Evolutionary conservation across 129 eudicot genomes (phyloP), one percentile per base, ranked within the genome.

Genomic region (Saussurea involucrata): DNA sequence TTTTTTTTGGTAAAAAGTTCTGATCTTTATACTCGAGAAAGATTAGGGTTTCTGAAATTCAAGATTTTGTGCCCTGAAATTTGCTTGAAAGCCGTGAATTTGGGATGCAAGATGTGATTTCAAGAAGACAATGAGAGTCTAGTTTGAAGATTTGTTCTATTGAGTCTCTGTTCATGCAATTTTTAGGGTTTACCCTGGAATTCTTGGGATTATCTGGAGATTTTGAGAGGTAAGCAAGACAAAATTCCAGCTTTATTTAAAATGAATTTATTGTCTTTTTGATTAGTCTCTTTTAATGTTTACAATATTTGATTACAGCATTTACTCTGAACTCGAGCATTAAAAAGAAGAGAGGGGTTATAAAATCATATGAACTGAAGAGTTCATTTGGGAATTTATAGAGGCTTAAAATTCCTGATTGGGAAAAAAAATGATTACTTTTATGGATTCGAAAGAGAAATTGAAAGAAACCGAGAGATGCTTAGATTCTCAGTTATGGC

Each of bases 401-500:
- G 60, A 66, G 63, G 20, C 68, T 37, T 17, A 36, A 77, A 53
- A 9, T 1, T 68, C 74, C 70, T 72, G 33, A 20, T 72, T 70
- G 44, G 27, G 53, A 66, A 27, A 24, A 63, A 8, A 81, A 42
- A 94, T 91, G 97, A 86, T 94, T 69, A 89, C 92, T 4, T 89
- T 94, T 72, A 89, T 91, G 89, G 98, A 94, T 76, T 74, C 98
- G 9, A 91, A 84, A 71, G 97, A 87, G n/a, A 87, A 87, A 75
- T 63, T 80, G 75, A 89, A 83, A 71, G 97, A 87, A 75, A 83
- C 73, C 2, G 91, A 85, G 70, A 92, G 73, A 67, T 88, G 89
- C 72, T 86, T 95, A 75, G 99, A 92, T 89, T 88, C 99, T 76
- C 97, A 95, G 82, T 74, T 95, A 68, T 95, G 99, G 99, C 99